Evolutionary conservation across 2,329 filamentous ascomycete species (phyloP).

Genomic region (Neonectria punicea): DNA sequence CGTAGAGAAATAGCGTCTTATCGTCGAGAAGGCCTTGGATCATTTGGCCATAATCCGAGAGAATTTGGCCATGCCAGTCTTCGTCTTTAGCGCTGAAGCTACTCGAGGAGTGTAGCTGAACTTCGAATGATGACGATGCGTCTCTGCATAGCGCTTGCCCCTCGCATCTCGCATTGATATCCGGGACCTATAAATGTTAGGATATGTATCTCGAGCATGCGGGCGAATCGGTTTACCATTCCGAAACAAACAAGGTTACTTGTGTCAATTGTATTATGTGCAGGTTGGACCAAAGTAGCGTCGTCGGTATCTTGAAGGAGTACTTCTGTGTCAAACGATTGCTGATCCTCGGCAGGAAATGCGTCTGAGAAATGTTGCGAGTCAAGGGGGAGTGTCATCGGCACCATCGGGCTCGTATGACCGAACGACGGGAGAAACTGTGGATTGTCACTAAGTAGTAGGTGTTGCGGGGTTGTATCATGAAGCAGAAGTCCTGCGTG

Average conservation of each 20-base stretch:
- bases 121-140: not conserved
- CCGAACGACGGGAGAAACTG: accelerated
- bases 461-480: not conserved
- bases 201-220: no score
- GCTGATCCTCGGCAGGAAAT: not conserved
- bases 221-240: slow-evolving; percentile 11
- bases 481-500: no score
- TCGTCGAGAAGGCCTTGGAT: slow-evolving; percentile 30
- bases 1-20: slow-evolving; percentile 2
- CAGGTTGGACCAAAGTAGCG: not conserved
- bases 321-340: not conserved
- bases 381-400: accelerated
- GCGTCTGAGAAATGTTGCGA: not conserved
- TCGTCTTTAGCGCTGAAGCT: not conserved
- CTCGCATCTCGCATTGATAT: slow-evolving; percentile 12
- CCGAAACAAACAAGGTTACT: slow-evolving; percentile 24
- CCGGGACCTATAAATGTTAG: slow-evolving; percentile 1
- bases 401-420: not conserved
- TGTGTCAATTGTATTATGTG: not conserved
- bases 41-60: slow-evolving; percentile 22
- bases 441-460: not conserved
- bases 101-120: slow-evolving; percentile 11
- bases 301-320: not conserved
- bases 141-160: accelerated
- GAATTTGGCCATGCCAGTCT: not conserved